A percentile compares a stretch with the other conserved stretches of the same genome.
These are phyloP conservation scores for Pythium biforme DNA, from an alignment of 352 stramenopile genomes.

Conservation along the genomic window DNA sequence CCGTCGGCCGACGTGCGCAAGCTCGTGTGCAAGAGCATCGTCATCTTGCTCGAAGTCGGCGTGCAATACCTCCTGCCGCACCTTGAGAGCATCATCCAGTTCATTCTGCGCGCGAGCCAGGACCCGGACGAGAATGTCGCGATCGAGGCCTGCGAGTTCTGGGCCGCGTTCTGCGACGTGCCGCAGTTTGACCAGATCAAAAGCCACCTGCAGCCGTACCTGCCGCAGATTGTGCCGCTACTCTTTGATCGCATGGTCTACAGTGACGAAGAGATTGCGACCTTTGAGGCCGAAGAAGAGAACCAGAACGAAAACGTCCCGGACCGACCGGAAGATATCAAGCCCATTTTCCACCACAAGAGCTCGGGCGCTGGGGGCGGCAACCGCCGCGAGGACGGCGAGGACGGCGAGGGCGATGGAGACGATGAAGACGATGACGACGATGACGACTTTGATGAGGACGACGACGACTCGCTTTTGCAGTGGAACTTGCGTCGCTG, in stretches of 20 bases:
- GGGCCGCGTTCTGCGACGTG: slow-evolving; percentile 90
- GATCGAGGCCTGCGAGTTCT: slow-evolving; percentile 91
- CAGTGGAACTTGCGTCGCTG: slow-evolving; percentile 96
- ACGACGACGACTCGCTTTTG: slow-evolving; percentile 92
- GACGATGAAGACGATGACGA: slow-evolving; percentile 81
- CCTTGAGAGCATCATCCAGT: slow-evolving; percentile 90
- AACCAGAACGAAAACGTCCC: slow-evolving; percentile 84
- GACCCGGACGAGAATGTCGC: slow-evolving; percentile 85
- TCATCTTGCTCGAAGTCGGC: slow-evolving; percentile 86
- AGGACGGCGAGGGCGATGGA: slow-evolving; percentile 25
- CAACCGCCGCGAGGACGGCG: slow-evolving; percentile 36
- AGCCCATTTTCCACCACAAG: slow-evolving; percentile 82
- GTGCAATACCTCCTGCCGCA: slow-evolving; percentile 89
- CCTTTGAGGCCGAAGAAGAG: slow-evolving; percentile 90
- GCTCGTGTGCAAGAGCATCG: slow-evolving; percentile 91
- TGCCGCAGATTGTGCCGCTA: slow-evolving; percentile 90
- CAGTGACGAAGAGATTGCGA: slow-evolving; percentile 89
- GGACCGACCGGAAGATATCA: slow-evolving; percentile 90
- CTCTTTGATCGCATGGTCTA: slow-evolving; percentile 96
- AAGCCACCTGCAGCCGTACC: slow-evolving; percentile 75
- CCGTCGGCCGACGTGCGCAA: slow-evolving; percentile 76
- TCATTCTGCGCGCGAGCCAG: slow-evolving; percentile 87
- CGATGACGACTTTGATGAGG: slow-evolving; percentile 89
- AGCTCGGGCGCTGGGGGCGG: slow-evolving; percentile 32
- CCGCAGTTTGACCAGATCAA: slow-evolving; percentile 91